A percentile compares a stretch with the other conserved stretches of the same genome.
Conservation (phyloP, 148 eudicot genomes). For the Arbutus unedo region DNA sequence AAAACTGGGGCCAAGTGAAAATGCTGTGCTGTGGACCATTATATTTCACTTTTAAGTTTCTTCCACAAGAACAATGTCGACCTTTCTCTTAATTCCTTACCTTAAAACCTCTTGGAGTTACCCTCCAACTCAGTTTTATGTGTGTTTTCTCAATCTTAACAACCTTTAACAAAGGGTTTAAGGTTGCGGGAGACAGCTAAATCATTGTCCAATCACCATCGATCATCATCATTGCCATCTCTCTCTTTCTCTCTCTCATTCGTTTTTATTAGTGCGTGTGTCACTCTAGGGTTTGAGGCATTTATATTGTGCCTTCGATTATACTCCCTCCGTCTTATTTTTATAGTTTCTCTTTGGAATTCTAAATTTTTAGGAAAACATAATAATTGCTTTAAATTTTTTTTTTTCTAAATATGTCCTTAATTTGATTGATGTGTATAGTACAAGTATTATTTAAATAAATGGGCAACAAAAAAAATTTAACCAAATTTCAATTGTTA, state of each 20-base stretch:
- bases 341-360: too few species aligned
- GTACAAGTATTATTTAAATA: too few species aligned
- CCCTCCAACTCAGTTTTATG: background rate
- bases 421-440: too few species aligned
- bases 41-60: constrained; percentile 16
- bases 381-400: too few species aligned
- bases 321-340: too few species aligned
- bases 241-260: constrained; percentile 12
- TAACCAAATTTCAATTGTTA: too few species aligned
- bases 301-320: too few species aligned
- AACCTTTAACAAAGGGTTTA: background rate
- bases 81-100: background rate
- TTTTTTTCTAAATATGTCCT: too few species aligned
- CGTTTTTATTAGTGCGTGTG: background rate
- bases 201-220: background rate
- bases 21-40: constrained; percentile 31
- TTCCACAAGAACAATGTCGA: background rate
- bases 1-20: constrained; percentile 11
- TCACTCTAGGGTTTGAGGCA: background rate
- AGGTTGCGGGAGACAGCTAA: constrained; percentile 5
- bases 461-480: too few species aligned
- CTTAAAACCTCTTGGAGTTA: background rate
- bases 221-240: background rate
- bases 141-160: background rate
- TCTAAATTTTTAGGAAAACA: too few species aligned